Base-by-base conservation (phyloP, 2,329 filamentous ascomycete genomes). In the Phyllosticta capitalensis region DNA sequence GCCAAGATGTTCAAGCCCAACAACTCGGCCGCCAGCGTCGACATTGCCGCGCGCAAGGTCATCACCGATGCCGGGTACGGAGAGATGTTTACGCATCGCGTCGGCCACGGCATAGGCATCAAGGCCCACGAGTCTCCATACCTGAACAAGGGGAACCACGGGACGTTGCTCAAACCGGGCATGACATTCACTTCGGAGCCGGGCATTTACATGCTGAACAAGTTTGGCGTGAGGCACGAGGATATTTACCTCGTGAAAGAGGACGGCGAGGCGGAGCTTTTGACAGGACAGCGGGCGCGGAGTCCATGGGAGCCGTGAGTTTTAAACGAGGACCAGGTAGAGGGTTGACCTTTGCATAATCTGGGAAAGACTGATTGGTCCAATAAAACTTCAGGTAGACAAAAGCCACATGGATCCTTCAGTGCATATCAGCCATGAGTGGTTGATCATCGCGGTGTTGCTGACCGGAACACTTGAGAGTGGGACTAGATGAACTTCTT, bases 51-150 rank as follows among this genome's bases (percentile, higher is more conserved):
- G 5, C 76, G 83, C 1, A 70, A 71, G 0, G 74, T 86, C 20
- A 86, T 86, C 55, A 75, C 79, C 12, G 68, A 78, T 10, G 83
- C 81, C 0, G 83, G 83, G 0, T 86, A 86, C 61, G 82, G 80
- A 0, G 71, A 78, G 20, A 76, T 75, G 0, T 86, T 86, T 63
- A 86, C 83, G 1, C 83, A 86, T 64, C 77, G 83, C 1, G 72
- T 86, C 0, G 83, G 83, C 0, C 84, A 87, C 64, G 81, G 83
- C 1, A 85, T 87, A 54, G 84, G 83, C 0, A 85, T 87, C 66
- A 86, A 86, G 70, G 83, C 83, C 1, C 83, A 86, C 63, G 83
- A 86, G 66, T 83, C 81, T 28, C 83, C 83, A 0, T 86, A 86
- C 63, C 71, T 86, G 30, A 84, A 86, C 67, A 83, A 85, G 65